A percentile compares a stretch with the other conserved stretches of the same genome.
Conservation (phyloP, 2,329 filamentous ascomycete genomes). For the Atkinsonella texensis region DNA sequence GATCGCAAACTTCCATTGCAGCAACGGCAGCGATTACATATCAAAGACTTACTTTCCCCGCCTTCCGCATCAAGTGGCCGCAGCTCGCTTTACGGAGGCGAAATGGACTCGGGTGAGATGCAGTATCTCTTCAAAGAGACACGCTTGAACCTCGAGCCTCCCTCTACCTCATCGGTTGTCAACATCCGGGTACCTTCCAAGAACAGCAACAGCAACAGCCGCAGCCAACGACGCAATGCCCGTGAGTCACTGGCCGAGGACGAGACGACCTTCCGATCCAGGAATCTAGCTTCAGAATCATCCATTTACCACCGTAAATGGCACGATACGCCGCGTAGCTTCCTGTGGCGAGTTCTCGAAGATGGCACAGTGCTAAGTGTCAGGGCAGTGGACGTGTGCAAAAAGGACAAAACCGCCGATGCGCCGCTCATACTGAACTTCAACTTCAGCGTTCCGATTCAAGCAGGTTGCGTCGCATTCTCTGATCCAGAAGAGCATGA, state of each 20-base stretch:
- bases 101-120: conserved; percentile 52
- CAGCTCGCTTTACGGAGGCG: conserved; percentile 43
- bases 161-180: conserved; percentile 55
- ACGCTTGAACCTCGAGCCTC: conserved; percentile 68
- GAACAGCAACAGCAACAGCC: conserved; percentile 33
- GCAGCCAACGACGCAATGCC: conserved; percentile 26
- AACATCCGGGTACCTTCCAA: conserved; percentile 54
- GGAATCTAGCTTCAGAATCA: conserved; percentile 63
- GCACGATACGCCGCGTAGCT: conserved; percentile 66
- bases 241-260: conserved; percentile 41
- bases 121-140: conserved; percentile 75
- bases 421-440: conserved; percentile 67
- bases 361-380: conserved; percentile 71
- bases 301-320: conserved; percentile 76
- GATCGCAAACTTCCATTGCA: conserved; percentile 12
- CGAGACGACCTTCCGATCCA: conserved; percentile 60
- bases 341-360: conserved; percentile 84
- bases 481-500: conserved; percentile 70
- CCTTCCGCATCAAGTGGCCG: background rate
- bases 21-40: conserved; percentile 8
- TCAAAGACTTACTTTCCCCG: background rate
- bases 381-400: conserved; percentile 70
- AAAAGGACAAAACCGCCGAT: conserved; percentile 51
- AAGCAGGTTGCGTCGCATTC: conserved; percentile 68
- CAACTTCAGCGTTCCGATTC: conserved; percentile 60